A percentile compares a stretch with the other conserved stretches of the same genome.
Evolutionary conservation across 495 filamentous ascomycete species (phyloP).

Genomic region (Astrothelium macrocarpum): DNA sequence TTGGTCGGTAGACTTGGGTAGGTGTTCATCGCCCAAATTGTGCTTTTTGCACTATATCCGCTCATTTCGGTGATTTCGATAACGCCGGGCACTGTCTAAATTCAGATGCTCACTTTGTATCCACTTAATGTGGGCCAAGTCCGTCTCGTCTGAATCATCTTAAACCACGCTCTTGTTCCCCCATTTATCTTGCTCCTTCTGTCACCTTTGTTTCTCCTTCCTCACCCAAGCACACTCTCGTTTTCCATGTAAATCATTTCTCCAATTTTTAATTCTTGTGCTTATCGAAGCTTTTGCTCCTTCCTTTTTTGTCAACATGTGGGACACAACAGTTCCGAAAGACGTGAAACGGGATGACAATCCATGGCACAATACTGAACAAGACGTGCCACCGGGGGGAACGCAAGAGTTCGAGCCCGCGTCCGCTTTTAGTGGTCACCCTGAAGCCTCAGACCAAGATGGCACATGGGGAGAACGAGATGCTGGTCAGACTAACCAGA

Average conservation of each 20-base stretch:
- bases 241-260: background rate
- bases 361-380: constrained; percentile 1
- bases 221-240: background rate
- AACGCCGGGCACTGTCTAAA: too few species aligned
- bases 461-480: constrained; percentile 73
- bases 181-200: background rate
- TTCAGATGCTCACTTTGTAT: too few species aligned
- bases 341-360: background rate
- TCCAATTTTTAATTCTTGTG: too few species aligned
- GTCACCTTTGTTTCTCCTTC: background rate
- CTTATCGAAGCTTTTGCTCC: too few species aligned
- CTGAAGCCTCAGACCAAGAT: constrained; percentile 21
- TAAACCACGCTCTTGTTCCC: background rate
- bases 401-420: constrained; percentile 15
- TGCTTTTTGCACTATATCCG: too few species aligned
- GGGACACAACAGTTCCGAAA: background rate
- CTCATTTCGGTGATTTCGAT: too few species aligned
- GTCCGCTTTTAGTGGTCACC: background rate
- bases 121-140: too few species aligned
- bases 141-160: background rate
- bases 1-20: too few species aligned
- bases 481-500: constrained; percentile 51
- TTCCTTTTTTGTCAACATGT: background rate
- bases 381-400: background rate
- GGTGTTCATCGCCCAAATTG: too few species aligned